Conservation (phyloP, 768 basidiomycete genomes). For the Artomyces pyxidatus region DNA sequence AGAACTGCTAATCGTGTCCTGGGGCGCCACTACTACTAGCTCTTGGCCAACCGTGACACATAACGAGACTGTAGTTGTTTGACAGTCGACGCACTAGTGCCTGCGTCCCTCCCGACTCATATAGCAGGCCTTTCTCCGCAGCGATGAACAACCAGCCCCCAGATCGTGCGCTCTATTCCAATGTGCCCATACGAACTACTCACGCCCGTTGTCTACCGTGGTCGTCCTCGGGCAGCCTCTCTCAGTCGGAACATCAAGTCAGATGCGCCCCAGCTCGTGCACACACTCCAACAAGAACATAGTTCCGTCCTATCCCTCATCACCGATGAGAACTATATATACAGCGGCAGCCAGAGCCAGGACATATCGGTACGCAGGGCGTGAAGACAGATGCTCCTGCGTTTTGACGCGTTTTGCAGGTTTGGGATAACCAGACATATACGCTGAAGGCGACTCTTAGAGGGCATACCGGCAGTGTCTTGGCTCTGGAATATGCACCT, state of each 20-base stretch:
- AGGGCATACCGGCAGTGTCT: constrained; percentile 80
- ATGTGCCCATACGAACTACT: constrained; percentile 1
- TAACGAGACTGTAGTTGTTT: too few species aligned
- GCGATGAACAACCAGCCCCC: background rate
- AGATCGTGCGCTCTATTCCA: constrained; percentile 8
- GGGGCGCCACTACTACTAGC: too few species aligned
- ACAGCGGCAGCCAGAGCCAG: constrained; percentile 16
- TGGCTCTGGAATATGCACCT: constrained; percentile 68
- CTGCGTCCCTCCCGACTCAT: too few species aligned
- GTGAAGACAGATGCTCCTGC: background rate
- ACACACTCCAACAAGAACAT: constrained; percentile 8
- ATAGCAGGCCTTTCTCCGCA: too few species aligned
- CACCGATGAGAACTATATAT: constrained; percentile 11
- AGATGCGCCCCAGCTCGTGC: constrained; percentile 5
- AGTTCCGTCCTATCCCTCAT: constrained; percentile 9
- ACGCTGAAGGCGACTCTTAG: constrained; percentile 58
- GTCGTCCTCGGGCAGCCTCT: constrained; percentile 4
- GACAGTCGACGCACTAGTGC: too few species aligned
- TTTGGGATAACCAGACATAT: constrained; percentile 75
- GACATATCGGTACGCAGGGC: constrained; percentile 12
- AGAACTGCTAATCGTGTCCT: too few species aligned
- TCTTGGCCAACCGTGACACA: too few species aligned
- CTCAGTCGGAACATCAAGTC: constrained; percentile 10
- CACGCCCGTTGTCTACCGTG: constrained; percentile 6
- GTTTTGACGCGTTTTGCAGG: constrained; percentile 37